Conservation (phyloP, 805 yeast species). For the Saccharomyces jurei region DNA sequence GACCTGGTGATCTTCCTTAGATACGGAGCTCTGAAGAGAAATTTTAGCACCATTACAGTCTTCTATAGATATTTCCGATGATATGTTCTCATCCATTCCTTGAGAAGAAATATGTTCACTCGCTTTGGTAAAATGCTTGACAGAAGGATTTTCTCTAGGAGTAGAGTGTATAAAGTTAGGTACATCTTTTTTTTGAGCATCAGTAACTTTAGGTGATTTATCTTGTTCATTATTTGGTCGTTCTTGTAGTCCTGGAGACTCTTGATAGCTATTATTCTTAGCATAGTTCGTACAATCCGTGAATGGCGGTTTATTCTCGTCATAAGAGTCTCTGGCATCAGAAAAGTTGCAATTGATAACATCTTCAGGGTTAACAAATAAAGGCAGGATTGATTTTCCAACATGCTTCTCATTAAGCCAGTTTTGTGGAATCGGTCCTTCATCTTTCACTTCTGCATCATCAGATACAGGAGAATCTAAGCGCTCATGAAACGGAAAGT, state of each 20-base stretch:
- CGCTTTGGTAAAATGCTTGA: neutral
- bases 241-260: neutral
- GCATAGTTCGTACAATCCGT: neutral
- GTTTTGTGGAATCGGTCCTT: neutral
- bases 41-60: neutral
- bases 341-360: neutral
- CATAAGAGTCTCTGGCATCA: neutral
- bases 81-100: neutral
- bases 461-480: neutral
- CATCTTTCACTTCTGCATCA: neutral
- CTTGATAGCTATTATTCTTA: neutral
- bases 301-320: neutral
- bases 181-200: neutral
- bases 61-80: neutral
- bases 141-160: neutral
- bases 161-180: neutral
- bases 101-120: neutral
- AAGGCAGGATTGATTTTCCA: neutral
- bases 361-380: neutral
- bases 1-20: neutral
- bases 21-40: neutral
- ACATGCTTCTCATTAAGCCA: neutral
- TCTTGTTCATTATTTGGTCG: neutral
- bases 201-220: neutral
- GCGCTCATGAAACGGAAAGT: neutral